Conservation (phyloP, 2,329 filamentous ascomycete species). For the Didymosphaeria variabile region DNA sequence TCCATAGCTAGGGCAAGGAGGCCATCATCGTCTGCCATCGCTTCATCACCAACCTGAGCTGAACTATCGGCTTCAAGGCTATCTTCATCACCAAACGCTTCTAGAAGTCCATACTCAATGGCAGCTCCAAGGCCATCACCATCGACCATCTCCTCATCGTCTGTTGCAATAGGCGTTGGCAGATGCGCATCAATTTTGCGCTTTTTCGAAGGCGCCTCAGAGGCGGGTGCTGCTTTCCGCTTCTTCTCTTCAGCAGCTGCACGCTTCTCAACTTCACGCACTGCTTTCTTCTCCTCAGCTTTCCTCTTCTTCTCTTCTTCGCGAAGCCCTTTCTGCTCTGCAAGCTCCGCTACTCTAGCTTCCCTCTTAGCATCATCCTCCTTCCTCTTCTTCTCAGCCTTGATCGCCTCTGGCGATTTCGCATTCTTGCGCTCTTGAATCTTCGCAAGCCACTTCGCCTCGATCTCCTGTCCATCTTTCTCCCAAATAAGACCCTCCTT, state of each 20-base stretch:
- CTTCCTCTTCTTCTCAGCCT: neutral
- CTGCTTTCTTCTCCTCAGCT: neutral
- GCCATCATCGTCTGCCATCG: neutral
- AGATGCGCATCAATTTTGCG: neutral
- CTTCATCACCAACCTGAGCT: neutral
- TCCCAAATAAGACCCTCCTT: neutral
- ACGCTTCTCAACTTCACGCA: neutral
- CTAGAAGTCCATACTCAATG: too few species aligned
- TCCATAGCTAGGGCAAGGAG: neutral
- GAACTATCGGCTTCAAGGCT: neutral
- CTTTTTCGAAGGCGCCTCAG: neutral
- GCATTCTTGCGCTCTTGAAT: neutral
- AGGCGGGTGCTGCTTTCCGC: neutral
- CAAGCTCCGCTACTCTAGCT: neutral
- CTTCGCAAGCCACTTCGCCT: neutral
- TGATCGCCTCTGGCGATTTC: neutral
- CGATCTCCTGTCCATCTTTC: neutral
- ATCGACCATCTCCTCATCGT: neutral
- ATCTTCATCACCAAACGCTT: neutral
- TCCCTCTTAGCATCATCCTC: neutral
- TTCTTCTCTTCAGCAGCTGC: neutral
- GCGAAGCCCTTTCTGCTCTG: neutral
- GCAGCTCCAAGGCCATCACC: neutral
- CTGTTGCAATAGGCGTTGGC: neutral
- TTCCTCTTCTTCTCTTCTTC: neutral